Conservation (phyloP, 2,329 filamentous ascomycete species). For the Aspergillus aculeatinus region DNA sequence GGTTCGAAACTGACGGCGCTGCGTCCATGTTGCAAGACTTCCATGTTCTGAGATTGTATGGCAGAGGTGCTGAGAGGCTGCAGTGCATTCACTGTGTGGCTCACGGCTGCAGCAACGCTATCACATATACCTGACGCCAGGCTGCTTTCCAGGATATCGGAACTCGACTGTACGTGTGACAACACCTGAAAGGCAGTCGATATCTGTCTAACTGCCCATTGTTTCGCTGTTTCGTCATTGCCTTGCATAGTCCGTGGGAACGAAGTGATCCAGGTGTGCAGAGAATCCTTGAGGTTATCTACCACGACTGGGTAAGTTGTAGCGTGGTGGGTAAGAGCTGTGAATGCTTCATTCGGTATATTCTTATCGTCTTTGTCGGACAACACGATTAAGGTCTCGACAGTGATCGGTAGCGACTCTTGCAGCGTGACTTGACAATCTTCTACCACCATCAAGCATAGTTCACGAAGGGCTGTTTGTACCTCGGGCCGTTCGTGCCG, state of each 20-base stretch:
- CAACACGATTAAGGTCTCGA: constrained; percentile 78
- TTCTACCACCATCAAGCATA: constrained; percentile 75
- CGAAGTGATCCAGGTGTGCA: constrained; percentile 79
- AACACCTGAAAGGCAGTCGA: constrained; percentile 69
- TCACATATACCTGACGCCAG: constrained; percentile 65
- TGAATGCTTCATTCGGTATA: constrained; percentile 33
- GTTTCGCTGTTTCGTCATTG: constrained; percentile 76
- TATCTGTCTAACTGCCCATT: constrained; percentile 71
- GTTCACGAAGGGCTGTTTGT: constrained; percentile 61
- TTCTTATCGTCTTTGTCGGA: constrained; percentile 52
- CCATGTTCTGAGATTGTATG: constrained; percentile 25
- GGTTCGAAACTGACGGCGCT: constrained; percentile 53
- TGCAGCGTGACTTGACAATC: constrained; percentile 73
- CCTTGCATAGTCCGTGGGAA: constrained; percentile 81
- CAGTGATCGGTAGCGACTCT: constrained; percentile 67
- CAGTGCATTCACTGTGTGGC: constrained; percentile 26
- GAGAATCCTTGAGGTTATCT: constrained; percentile 65
- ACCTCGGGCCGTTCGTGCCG: constrained; percentile 70
- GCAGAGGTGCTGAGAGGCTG: constrained; percentile 29
- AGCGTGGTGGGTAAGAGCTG: constrained; percentile 59
- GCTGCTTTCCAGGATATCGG: constrained; percentile 31
- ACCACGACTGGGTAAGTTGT: constrained; percentile 61
- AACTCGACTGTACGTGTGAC: constrained; percentile 56
- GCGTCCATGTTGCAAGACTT: constrained; percentile 25
- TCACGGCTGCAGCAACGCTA: constrained; percentile 60